Base-by-base conservation (phyloP, 2,329 filamentous ascomycete species). In the Trichoderma asperellum region DNA sequence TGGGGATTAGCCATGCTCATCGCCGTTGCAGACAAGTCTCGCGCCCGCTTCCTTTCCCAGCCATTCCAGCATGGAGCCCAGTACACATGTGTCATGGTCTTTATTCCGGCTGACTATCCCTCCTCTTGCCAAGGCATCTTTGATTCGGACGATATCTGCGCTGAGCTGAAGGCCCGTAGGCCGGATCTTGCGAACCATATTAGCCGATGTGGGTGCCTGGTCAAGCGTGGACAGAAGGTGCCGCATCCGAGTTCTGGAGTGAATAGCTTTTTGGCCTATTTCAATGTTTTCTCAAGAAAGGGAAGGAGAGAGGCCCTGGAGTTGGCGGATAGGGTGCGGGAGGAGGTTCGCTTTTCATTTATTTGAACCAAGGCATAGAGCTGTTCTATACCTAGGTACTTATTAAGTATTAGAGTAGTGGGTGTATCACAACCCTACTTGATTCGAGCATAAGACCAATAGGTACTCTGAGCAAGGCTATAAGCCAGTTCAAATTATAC, bases 61-160 rank as follows among this genome's bases (percentile, higher is more conserved):
- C 71, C 72, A 1, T 73, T 71, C 52, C 63, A 61, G 61, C 49
- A 60, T 53, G 70, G 72, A n/a, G 58, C 57, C 34, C 70, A 68
- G 21, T 70, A 70, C 53, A 66, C 61, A 11, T 66, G 68, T 35
- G 55, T 60, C 55, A 70, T 70, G 68, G 62, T 67, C 21, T 70
- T 70, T 57, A 70, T 70, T 55, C 62, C 68, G 7, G 56, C 53
- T 12, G 61, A 66, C 29, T 70, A 37, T 59, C 58, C 43, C 2
- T 70, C 55, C 40, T 67, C 68, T 37, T 64, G 68, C 60, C 68
- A 69, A 21, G 71, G 72, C 2, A 59, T 72, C 18, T 72, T 68
- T 32, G 71, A 69, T 27, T 70, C 70, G 5, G 72, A 72, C 32
- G 70, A 71, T 11, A 67, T 71, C n/a, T 72, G 70, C 29, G 59